Evolutionary conservation across 179 eudicot genomes (phyloP).

Genomic region (Sideroxylon spinosum): DNA sequence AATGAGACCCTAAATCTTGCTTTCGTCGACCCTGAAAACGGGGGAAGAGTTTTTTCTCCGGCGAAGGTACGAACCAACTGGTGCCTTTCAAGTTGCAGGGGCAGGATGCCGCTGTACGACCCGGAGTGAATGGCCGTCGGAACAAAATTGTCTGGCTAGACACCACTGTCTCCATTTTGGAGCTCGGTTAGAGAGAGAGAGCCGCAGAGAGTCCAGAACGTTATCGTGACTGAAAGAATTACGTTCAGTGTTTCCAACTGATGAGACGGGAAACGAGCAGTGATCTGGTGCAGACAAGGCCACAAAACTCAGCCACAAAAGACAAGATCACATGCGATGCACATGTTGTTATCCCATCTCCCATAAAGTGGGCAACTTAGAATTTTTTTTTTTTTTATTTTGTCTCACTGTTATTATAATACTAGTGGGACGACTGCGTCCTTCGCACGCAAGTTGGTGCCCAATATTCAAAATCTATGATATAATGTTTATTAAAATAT

Average conservation of each 20-base stretch:
- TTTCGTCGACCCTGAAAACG: neutral
- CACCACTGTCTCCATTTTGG: conserved; percentile 17
- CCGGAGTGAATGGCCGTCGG: conserved; percentile 9
- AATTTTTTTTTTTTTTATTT: too few relatives aligned
- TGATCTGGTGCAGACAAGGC: neutral
- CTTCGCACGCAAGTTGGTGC: too few relatives aligned
- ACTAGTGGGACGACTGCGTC: too few relatives aligned
- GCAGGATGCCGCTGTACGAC: neutral
- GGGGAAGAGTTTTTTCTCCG: conserved; percentile 8
- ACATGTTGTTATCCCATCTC: too few relatives aligned
- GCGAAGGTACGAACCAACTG: conserved; percentile 9
- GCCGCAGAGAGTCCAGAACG: neutral
- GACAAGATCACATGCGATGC: too few relatives aligned
- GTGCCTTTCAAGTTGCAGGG: neutral
- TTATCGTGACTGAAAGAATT: neutral
- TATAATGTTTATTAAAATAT: too few relatives aligned
- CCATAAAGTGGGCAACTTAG: too few relatives aligned
- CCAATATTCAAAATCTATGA: too few relatives aligned
- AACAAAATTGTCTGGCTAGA: neutral
- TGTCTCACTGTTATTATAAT: too few relatives aligned
- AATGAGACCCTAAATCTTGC: neutral
- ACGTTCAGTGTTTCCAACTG: neutral
- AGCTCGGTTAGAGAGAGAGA: conserved; percentile 7
- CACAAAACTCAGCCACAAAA: too few relatives aligned
- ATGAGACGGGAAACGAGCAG: neutral